Conservation (phyloP, 352 stramenopile species). For the Phytopythium cucurbitacearum region DNA sequence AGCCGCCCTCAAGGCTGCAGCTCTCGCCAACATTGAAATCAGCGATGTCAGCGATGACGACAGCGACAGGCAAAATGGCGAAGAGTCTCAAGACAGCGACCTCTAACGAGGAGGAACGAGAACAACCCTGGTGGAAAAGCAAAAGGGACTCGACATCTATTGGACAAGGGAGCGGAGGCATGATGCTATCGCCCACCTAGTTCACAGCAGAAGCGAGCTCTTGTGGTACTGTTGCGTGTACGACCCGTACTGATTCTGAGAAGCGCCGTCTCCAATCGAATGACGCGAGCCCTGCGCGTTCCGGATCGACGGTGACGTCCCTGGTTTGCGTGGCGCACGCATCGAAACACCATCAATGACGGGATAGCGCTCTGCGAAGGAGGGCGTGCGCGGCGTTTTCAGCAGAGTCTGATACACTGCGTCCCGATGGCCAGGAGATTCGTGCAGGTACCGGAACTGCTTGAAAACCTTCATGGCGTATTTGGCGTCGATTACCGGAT, state of each 20-base stretch:
- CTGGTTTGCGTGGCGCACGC: conserved; percentile 55
- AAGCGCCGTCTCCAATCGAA: background rate
- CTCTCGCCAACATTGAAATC: conserved; percentile 22
- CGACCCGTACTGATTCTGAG: conserved; percentile 4
- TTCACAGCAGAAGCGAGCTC: conserved; percentile 7
- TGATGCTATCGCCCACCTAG: conserved; percentile 1
- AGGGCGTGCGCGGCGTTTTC: conserved; percentile 79
- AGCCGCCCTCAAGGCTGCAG: conserved; percentile 16
- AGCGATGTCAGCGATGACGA: conserved; percentile 47
- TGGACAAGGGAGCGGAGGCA: conserved; percentile 11
- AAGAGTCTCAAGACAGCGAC: conserved; percentile 59
- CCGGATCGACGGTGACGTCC: conserved; percentile 35
- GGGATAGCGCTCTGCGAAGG: conserved; percentile 77
- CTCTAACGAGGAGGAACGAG: conserved; percentile 21
- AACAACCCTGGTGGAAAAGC: background rate
- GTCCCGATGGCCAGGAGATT: conserved; percentile 67
- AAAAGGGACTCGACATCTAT: conserved; percentile 21
- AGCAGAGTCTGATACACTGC: conserved; percentile 78
- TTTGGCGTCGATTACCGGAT: conserved; percentile 81
- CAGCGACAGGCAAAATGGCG: conserved; percentile 16
- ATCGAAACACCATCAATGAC: conserved; percentile 84
- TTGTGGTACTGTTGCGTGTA: conserved; percentile 6
- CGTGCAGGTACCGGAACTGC: conserved; percentile 77
- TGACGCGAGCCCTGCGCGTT: conserved; percentile 13
- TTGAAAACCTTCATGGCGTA: conserved; percentile 91